Conservation (phyloP, 208 protist genomes). For the Porcisia deanei region DNA sequence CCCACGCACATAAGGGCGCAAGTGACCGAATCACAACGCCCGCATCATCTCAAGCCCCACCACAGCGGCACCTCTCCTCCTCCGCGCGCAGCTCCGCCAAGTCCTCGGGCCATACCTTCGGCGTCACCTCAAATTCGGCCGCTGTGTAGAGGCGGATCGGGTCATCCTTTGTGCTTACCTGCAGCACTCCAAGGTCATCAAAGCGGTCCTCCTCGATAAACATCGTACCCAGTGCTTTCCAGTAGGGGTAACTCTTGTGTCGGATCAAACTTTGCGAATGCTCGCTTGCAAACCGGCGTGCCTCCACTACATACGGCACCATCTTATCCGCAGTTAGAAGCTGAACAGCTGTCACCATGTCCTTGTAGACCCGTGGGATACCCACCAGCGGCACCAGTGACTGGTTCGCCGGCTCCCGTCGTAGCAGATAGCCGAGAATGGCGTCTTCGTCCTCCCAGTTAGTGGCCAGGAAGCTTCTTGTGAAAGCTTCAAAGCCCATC, state of each 20-base stretch:
- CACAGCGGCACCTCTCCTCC: constrained; percentile 25
- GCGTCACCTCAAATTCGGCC: constrained; percentile 27
- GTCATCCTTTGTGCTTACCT: constrained; percentile 27
- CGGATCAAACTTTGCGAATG: constrained; percentile 3
- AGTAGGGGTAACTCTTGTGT: constrained; percentile 50
- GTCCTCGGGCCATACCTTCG: constrained; percentile 56
- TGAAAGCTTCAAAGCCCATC: constrained; percentile 59
- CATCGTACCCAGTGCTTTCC: constrained; percentile 44
- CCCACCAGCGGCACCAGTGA: constrained; percentile 72
- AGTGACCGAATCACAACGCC: neutral
- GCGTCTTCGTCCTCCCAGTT: constrained; percentile 63
- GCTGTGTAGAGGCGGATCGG: constrained; percentile 27
- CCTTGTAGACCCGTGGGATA: constrained; percentile 58
- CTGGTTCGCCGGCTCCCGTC: constrained; percentile 66
- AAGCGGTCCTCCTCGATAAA: constrained; percentile 45
- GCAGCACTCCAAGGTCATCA: constrained; percentile 52
- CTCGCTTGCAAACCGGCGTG: constrained; percentile 27
- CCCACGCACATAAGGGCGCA: neutral
- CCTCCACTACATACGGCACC: constrained; percentile 49
- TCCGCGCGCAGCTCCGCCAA: constrained; percentile 39
- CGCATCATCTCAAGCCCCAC: neutral
- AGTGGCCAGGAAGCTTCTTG: constrained; percentile 49
- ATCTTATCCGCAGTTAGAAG: constrained; percentile 57
- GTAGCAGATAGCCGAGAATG: constrained; percentile 66
- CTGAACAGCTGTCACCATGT: constrained; percentile 64